Conservation (phyloP, 495 filamentous ascomycete genomes). For the Parmelia sp. region DNA sequence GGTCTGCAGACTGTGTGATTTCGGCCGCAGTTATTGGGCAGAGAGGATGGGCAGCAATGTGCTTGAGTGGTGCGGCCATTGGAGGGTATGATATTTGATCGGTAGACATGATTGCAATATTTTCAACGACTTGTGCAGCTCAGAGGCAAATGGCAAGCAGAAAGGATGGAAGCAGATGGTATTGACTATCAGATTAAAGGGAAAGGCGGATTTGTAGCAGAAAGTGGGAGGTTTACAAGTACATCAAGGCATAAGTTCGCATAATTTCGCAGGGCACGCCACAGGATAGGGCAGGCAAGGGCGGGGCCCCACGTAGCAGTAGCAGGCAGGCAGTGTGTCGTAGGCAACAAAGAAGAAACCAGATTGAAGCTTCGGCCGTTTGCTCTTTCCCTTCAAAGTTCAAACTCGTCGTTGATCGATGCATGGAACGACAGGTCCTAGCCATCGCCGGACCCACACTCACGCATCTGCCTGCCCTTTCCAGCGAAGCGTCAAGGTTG, state of each 20-base stretch:
- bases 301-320: no score
- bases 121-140: background rate
- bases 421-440: background rate
- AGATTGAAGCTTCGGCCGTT: no score
- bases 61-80: conserved; percentile 16
- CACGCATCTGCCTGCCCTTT: conserved; percentile 12
- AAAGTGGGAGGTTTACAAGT: no score
- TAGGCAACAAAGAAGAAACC: no score
- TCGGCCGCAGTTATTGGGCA: conserved; percentile 28
- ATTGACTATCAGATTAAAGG: background rate
- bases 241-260: no score
- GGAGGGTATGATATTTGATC: conserved; percentile 20
- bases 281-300: no score
- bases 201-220: background rate
- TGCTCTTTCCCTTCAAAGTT: no score
- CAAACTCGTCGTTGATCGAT: background rate
- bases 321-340: no score
- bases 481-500: conserved; percentile 13
- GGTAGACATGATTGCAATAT: conserved; percentile 20
- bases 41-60: conserved; percentile 26
- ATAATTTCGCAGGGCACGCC: no score
- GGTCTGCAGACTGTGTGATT: conserved; percentile 25
- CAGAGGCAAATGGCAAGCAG: background rate
- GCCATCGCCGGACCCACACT: background rate
- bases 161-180: no score